Evolutionary conservation across 345 rosid genomes (phyloP), one percentile per base, ranked within the genome.

Genomic region (Brassica nigra): DNA sequence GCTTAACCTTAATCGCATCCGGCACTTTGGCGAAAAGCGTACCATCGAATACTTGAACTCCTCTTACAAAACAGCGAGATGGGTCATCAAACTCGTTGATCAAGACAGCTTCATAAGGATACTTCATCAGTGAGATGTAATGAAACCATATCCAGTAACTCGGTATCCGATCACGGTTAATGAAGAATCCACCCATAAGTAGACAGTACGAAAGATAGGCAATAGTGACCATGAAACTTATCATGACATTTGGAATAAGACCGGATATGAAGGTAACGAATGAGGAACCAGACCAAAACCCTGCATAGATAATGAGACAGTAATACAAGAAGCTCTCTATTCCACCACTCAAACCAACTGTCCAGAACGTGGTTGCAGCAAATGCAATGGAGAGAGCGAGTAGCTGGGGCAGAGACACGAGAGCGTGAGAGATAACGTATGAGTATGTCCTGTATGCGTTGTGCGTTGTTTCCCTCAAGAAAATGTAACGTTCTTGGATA

Each of bases 21-120:
- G 57, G 57, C 57, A 49, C 57, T 49, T 49, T 49, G 57, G 57
- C 16, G 18, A 49, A 49, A 49, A 49, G 57, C 18, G 57, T 49
- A 49, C 57, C 57, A n/a, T 49, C 57, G n/a, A 49, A n/a, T 49
- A 49, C 57, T 49, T 49, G 57, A 49, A 49, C 57, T 49, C 57
- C 57, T 49, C 57, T 49, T 49, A 49, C 57, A 49, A 14, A 49
- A 49, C 57, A 49, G 2, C 57, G 57, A n/a, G 57, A 49, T n/a
- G 57, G 57, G 57, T 49, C 57, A 49, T 49, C 57, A n/a, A 49
- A 49, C 57, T 49, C 57, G 14, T 49, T 49, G 18, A 49, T 49
- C 57, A 49, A 49, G 18, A 49, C 57, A 49, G 57, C 57, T 49
- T 49, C 57, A n/a, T 49, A 49, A 14, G 57, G 57, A 49, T 49